Base-by-base conservation (phyloP, 2,329 filamentous ascomycete genomes). In the Penicillium sp. region DNA sequence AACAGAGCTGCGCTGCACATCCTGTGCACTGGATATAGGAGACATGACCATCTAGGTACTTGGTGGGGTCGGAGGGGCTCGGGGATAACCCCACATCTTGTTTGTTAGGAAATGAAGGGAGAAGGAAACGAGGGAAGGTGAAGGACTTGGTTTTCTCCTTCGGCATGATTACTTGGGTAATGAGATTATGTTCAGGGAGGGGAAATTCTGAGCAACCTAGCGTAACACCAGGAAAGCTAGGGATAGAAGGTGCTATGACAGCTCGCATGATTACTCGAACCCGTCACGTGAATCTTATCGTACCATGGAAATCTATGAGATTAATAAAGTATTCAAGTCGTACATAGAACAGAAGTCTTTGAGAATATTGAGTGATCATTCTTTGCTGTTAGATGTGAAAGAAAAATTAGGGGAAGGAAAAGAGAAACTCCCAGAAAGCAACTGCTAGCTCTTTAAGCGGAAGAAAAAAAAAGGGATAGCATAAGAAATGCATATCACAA, bases 1-100 rank as follows among this genome's bases (percentile, higher is more conserved):
- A 77, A 60, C 84, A 83, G 47, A 88, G 77, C 65, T 87, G 82
- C 11, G 82, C 75, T 42, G 84, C 80, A 68, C 85, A 88, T 62
- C 81, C 80, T 27, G 80, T 77, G 71, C 85, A 88, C 64, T 80
- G 81, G 24, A 88, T 78, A 68, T 82, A 81, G 3, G 84, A 84
- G 49, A 76, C 72, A 65, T 83, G 76, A 55, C 76, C 77, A 49
- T 71, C 60, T 16, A 83, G 74, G 65, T 76, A 82, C 56, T 68
- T 68, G 21, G 56, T 52, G 46, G 46, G 46, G 46, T 21, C 24
- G 33, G 55, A 49, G 51, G 54, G 43, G 43, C 49, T 59, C 16
- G 47, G 46, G 21, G 60, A 53, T 43, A 26, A 43, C 57, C 61
- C 58, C 58, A 53, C 59, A 49, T 55, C 54, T 13, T 51, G 58